Base-by-base conservation (phyloP, 805 yeast species). In the Kuraishia capsulata region DNA sequence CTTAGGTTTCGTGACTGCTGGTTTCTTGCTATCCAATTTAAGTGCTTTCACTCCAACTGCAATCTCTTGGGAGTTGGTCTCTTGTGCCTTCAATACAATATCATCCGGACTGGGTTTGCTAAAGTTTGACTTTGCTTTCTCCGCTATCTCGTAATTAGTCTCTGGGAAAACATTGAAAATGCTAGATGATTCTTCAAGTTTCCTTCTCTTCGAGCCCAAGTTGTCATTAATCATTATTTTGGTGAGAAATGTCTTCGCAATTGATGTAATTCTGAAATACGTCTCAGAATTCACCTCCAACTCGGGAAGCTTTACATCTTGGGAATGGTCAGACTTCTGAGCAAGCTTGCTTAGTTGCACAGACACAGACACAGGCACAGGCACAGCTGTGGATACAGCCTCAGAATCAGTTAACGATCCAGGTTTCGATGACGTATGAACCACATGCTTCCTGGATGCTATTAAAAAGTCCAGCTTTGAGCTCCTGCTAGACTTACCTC, bases 71-170 rank as follows among this genome's bases (percentile, higher is more conserved):
- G 39, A 38, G 23, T 49, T 50, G 20, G 50, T 44, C 3, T 62
- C 60, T 54, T 83, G 92, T 1, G 87, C 86, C 30, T 61, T 56
- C 37, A 73, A 51, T 3, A 82, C 68, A 36, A 67, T 56, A 51
- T 87, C 96, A 60, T 89, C 97, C 4, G 96, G 96, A 47, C 95
- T 82, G 13, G 88, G 88, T 44, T 68, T 64, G 10, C 59, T 54
- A 47, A 86, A 86, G 46, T 76, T 81, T 33, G 65, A 50, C 35
- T 67, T 64, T 2, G 72, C 69, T 55, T 64, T 67, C 45, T 54
- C 56, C 34, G 64, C 65, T 50, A 65, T 47, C 41, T 62, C 51
- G 35, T 44, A 39, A 38, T 48, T 33, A 13, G 49, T 36, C 17
- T 36, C 17, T 13, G 33, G 38, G 20, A 29, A 36, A n/a, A 33